phyloP scores from a whole-genome alignment of 1,284 basidiomycete species.

The Ustilago lituana region DNA sequence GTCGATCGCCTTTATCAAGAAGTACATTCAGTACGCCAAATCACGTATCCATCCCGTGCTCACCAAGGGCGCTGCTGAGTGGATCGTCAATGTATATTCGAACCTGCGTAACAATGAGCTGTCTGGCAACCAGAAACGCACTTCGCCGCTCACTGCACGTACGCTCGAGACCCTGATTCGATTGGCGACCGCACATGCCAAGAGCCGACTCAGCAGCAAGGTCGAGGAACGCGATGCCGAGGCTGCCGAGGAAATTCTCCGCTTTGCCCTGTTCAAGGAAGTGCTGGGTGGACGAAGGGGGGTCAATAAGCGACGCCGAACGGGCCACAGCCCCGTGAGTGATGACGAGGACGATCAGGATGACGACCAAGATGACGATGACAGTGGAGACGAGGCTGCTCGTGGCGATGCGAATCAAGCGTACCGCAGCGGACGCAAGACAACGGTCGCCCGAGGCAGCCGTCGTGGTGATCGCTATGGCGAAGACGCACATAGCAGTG shows the following conservation, averaged over 20 bases:
- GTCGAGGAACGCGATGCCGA: slow-evolving; percentile 88
- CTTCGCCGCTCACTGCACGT: slow-evolving; percentile 95
- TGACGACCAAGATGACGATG: slow-evolving; percentile 50
- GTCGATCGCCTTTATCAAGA: slow-evolving; percentile 94
- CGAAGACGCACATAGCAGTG: slow-evolving; percentile 36
- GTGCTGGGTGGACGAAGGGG: slow-evolving; percentile 77
- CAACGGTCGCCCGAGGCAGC: slow-evolving; percentile 31
- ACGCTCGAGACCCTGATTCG: slow-evolving; percentile 98
- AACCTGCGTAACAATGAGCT: slow-evolving; percentile 90
- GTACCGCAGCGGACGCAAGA: slow-evolving; percentile 59
- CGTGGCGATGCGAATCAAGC: slow-evolving; percentile 70
- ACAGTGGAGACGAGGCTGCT: slow-evolving; percentile 69
- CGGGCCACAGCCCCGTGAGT: slow-evolving; percentile 49
- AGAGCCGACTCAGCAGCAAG: slow-evolving; percentile 85
- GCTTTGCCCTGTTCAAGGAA: slow-evolving; percentile 97
- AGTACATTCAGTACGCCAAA: slow-evolving; percentile 98
- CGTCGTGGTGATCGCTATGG: slow-evolving; percentile 36
- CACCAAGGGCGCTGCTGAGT: slow-evolving; percentile 91
- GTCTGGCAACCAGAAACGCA: slow-evolving; percentile 92
- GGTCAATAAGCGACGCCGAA: slow-evolving; percentile 70
- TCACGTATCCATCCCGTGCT: slow-evolving; percentile 76
- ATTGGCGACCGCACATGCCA: slow-evolving; percentile 96
- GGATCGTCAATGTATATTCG: slow-evolving; percentile 92
- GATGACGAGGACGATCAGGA: slow-evolving; percentile 43
- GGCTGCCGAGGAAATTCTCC: slow-evolving; percentile 92